phyloP scores from a whole-genome alignment of 495 filamentous ascomycete species.

The Neurospora sp. region DNA sequence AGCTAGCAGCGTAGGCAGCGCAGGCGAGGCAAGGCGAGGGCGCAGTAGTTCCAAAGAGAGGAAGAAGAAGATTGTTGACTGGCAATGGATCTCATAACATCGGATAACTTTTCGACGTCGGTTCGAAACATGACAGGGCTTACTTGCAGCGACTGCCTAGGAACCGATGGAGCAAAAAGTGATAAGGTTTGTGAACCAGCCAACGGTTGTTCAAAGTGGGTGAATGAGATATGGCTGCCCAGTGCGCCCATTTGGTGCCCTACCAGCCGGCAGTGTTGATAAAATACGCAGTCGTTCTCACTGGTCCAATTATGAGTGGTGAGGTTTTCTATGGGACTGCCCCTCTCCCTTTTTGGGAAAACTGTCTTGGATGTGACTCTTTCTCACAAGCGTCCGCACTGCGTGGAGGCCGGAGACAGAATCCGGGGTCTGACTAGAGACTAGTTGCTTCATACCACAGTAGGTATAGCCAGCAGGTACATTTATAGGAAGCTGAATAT shows the following conservation, averaged over 20 bases:
- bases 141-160: neutral
- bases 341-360: neutral
- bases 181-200: neutral
- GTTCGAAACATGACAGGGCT: neutral
- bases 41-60: neutral
- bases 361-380: neutral
- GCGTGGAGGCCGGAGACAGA: neutral
- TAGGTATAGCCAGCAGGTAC: neutral
- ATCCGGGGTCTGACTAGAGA: neutral
- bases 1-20: neutral
- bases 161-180: neutral
- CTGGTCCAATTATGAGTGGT: neutral
- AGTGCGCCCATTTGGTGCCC: neutral
- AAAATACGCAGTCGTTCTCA: neutral
- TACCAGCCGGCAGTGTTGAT: neutral
- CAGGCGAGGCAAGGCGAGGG: neutral
- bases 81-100: neutral
- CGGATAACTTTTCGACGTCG: neutral
- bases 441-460: neutral
- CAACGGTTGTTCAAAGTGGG: neutral
- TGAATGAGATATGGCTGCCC: neutral
- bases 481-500: neutral
- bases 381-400: neutral
- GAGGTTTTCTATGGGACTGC: neutral
- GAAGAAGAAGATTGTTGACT: neutral